These are phyloP conservation scores for Colletotrichum liaoningense DNA, from an alignment of 2,329 filamentous ascomycete species.

Conservation along the genomic window DNA sequence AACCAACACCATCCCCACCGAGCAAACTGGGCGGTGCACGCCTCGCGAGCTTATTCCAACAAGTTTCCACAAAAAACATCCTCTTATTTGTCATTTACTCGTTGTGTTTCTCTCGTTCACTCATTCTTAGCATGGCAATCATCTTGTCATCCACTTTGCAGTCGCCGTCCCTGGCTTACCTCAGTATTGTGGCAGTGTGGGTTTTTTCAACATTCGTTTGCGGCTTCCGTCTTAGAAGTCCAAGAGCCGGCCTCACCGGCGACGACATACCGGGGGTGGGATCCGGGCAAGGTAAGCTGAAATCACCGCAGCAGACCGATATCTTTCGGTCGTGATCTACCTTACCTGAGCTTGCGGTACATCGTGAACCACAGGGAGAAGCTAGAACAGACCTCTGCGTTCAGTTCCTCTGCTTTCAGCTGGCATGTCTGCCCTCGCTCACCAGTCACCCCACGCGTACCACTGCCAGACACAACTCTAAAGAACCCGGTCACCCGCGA, in stretches of 20 bases:
- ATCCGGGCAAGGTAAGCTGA: background rate
- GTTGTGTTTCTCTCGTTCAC: background rate
- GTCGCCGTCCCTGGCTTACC: background rate
- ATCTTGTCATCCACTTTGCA: background rate
- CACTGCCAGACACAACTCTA: slow-evolving; percentile 10
- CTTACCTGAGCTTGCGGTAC: too few relatives aligned
- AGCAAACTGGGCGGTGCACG: slow-evolving; percentile 9
- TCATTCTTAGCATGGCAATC: too few relatives aligned
- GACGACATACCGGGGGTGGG: slow-evolving; percentile 7
- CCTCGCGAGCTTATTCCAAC: background rate
- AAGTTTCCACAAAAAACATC: background rate
- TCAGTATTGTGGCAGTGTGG: background rate
- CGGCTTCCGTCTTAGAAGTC: background rate
- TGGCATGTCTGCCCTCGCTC: background rate
- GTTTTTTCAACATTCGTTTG: background rate
- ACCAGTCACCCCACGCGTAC: background rate
- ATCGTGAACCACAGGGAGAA: background rate
- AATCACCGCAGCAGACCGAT: background rate
- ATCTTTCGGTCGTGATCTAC: background rate
- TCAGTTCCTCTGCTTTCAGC: background rate
- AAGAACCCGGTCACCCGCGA: background rate
- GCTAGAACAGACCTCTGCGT: background rate
- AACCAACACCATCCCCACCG: background rate
- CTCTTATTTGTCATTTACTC: background rate
- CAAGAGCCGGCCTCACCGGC: background rate